These are phyloP conservation scores for Calophaca sinica DNA, from an alignment of 306 rosid species.

Conservation along the genomic window DNA sequence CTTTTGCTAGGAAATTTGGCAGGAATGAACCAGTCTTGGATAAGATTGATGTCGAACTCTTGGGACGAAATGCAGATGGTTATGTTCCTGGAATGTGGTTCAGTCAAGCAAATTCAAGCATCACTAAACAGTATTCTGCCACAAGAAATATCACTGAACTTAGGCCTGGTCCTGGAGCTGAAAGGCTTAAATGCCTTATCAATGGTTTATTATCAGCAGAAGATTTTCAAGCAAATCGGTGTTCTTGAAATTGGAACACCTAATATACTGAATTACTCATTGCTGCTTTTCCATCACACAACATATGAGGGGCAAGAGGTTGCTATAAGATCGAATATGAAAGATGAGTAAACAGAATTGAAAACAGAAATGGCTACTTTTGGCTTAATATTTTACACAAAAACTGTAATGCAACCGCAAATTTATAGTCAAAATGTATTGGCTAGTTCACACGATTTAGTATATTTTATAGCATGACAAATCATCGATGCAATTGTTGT, in stretches of 20 bases:
- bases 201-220: constrained; percentile 45
- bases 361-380: constrained; percentile 39
- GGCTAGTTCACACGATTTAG: constrained; percentile 14
- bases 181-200: constrained; percentile 53
- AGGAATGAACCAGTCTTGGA: constrained; percentile 49
- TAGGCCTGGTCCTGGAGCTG: constrained; percentile 53
- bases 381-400: constrained; percentile 31
- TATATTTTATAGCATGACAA: neutral
- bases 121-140: constrained; percentile 18
- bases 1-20: constrained; percentile 57
- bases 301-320: constrained; percentile 33
- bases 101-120: constrained; percentile 42
- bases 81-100: constrained; percentile 54
- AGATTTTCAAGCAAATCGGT: constrained; percentile 47
- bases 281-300: constrained; percentile 38
- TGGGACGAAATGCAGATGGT: constrained; percentile 49
- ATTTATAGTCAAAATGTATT: constrained; percentile 42
- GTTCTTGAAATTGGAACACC: constrained; percentile 42
- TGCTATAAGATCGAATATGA: constrained; percentile 44
- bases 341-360: constrained; percentile 46
- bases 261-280: constrained; percentile 2
- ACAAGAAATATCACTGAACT: constrained; percentile 50
- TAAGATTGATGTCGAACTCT: constrained; percentile 51
- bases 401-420: constrained; percentile 43
- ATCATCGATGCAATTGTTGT: constrained; percentile 13